phyloP scores from a whole-genome alignment of 2,329 filamentous ascomycete species.

The Claviceps capensis region DNA sequence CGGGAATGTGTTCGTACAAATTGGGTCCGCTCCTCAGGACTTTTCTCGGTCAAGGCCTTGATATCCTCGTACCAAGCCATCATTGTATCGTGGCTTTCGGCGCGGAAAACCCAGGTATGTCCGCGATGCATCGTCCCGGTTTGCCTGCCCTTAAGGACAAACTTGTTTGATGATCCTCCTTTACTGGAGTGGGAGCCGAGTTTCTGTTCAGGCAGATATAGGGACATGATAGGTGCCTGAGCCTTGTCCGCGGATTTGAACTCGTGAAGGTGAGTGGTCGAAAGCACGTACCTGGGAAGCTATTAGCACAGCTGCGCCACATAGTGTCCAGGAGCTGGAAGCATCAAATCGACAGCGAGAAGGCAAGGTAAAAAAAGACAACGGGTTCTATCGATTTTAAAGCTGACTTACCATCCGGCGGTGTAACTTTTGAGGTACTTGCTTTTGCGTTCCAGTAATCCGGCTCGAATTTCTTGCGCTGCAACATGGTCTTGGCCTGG shows the following conservation, averaged over 20 bases:
- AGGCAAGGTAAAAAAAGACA: background rate
- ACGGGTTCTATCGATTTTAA: background rate
- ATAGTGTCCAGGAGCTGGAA: conserved; percentile 4
- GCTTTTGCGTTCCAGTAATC: conserved; percentile 91
- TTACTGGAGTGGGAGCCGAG: conserved; percentile 79
- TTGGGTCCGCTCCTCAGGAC: conserved; percentile 73
- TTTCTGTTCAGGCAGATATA: conserved; percentile 90
- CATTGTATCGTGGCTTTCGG: conserved; percentile 80
- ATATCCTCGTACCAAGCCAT: conserved; percentile 94
- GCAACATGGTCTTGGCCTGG: conserved; percentile 78
- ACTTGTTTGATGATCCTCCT: conserved; percentile 84
- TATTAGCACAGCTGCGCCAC: background rate
- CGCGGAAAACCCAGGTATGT: conserved; percentile 59
- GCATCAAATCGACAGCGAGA: background rate
- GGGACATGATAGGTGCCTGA: conserved; percentile 87
- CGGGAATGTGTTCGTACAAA: conserved; percentile 75
- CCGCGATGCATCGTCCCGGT: conserved; percentile 82
- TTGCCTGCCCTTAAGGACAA: conserved; percentile 92
- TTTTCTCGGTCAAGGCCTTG: conserved; percentile 75
- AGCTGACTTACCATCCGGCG: conserved; percentile 62
- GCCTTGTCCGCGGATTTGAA: conserved; percentile 96
- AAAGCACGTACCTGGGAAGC: conserved; percentile 72
- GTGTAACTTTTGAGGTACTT: conserved; percentile 98
- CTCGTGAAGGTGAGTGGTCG: conserved; percentile 92
- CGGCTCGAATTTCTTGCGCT: conserved; percentile 71